Evolutionary conservation across 768 basidiomycete species (phyloP), one percentile per base, ranked within the genome.

Genomic region (Mycena albidolilacea): DNA sequence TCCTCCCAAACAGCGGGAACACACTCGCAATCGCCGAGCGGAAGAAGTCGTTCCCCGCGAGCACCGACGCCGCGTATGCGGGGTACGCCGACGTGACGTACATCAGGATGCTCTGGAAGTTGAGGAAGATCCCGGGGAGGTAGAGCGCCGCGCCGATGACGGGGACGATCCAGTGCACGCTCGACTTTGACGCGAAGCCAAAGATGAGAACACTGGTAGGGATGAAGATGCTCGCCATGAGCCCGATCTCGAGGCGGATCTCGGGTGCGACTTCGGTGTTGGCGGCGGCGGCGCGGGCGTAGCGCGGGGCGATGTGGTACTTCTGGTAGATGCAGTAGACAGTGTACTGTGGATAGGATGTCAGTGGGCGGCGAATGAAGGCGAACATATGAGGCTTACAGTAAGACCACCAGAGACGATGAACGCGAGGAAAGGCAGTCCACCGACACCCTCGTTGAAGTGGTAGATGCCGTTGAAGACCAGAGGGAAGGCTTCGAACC

Each of bases 401-500:
- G 76, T 73, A 8, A 72, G 8, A 35, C 64, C 23, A 37, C 76
- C 71, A 30, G 64, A 30, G 30, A 30, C 30, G 30, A 30, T 30
- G 30, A 30, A 30, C 30, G 30, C 30, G 30, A 30, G 30, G 67
- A 62, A 83, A 15, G 82, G 79, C 2, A 83, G 74, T 3, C 81
- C 80, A 50, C 80, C 74, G 46, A 78, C 58, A 12, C 81, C 81
- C 30, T 79, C 73, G 48, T 77, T 79, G 79, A 82, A 83, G 39
- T 80, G 79, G 61, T 82, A 82, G 64, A 80, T 80, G 37, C 73
- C 80, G 68, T 72, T 75, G 73, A 82, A 83, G 3, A 83, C 82
- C 35, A 82, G 70, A 4, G 79, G 78, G 74, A 83, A 83, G 0
- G 80, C 79, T 63, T 82, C 80, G 63, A 82, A 82, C 81, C 79